A percentile compares a stretch with the other conserved stretches of the same genome.
Evolutionary conservation across 345 rosid genomes (phyloP).

Genomic region (Aquilaria sinensis): DNA sequence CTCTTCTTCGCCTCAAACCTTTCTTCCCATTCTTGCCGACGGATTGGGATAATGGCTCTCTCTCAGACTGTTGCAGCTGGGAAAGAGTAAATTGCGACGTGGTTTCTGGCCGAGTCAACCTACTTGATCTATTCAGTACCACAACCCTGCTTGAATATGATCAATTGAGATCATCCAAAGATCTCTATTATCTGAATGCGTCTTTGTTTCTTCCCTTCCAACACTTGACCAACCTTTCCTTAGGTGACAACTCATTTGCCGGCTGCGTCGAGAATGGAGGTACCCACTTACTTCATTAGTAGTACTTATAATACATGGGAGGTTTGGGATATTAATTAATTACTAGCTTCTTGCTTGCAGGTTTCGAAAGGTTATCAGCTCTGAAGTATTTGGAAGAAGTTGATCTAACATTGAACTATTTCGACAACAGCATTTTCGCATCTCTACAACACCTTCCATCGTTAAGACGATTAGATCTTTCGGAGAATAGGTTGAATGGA

Average conservation of each 20-base stretch:
- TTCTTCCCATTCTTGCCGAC: neutral
- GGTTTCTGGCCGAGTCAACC: neutral
- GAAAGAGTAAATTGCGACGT: neutral
- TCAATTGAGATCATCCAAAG: too few relatives aligned
- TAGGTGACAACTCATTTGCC: neutral
- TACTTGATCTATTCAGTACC: neutral
- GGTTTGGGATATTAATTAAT: neutral
- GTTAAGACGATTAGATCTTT: neutral
- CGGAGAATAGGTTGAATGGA: neutral
- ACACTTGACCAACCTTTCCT: slow-evolving; percentile 1
- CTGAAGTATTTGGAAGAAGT: neutral
- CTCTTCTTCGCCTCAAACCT: slow-evolving; percentile 7
- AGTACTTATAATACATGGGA: too few relatives aligned
- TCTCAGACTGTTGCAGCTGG: neutral
- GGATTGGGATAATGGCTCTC: too few relatives aligned
- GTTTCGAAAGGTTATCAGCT: neutral
- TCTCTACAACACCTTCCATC: neutral
- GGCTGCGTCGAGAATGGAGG: slow-evolving; percentile 1
- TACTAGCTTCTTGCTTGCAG: neutral
- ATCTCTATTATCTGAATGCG: neutral
- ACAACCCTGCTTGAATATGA: too few relatives aligned
- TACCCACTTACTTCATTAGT: neutral
- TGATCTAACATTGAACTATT: neutral
- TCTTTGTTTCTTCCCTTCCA: slow-evolving; percentile 9
- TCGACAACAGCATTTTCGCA: neutral